phyloP scores from a whole-genome alignment of 208 protist species.

The Wallacemonas sp. region DNA sequence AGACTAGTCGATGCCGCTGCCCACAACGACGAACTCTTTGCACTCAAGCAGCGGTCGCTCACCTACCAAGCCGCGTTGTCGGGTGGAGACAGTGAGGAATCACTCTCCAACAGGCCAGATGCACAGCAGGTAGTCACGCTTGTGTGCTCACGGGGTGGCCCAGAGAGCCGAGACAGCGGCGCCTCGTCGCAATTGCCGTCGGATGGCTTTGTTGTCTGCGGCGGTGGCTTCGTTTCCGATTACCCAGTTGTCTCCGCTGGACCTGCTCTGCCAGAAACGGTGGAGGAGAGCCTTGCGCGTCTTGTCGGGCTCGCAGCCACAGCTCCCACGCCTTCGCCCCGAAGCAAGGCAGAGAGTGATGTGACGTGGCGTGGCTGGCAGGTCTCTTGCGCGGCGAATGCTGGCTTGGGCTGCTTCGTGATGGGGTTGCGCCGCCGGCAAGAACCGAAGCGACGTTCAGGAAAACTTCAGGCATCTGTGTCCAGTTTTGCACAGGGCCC shows the following conservation, averaged over 20 bases:
- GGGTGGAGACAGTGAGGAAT: not conserved
- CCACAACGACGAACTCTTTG: constrained; percentile 29
- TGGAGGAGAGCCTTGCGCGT: constrained; percentile 3
- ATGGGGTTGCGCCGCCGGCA: constrained; percentile 42
- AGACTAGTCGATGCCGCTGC: constrained; percentile 24
- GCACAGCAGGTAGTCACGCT: constrained; percentile 10
- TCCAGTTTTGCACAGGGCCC: not conserved
- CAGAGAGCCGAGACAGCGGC: not conserved
- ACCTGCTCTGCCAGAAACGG: constrained; percentile 26
- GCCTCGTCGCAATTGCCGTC: constrained; percentile 31
- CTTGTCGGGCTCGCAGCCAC: not conserved
- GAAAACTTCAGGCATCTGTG: not conserved
- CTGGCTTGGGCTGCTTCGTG: constrained; percentile 40
- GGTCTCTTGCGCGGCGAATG: constrained; percentile 43
- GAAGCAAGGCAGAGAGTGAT: not conserved
- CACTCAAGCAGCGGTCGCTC: constrained; percentile 37
- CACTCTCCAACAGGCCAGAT: not conserved
- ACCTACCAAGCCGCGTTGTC: constrained; percentile 18
- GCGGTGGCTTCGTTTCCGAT: constrained; percentile 55
- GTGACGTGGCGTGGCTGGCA: constrained; percentile 49
- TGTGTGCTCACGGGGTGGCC: not conserved
- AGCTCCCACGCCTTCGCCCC: not conserved
- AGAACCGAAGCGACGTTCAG: not conserved
- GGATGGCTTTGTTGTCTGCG: constrained; percentile 47
- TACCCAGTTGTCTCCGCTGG: constrained; percentile 49